Conservation (phyloP, 2,329 filamentous ascomycete species). For the Pestalotiopsis sp. region DNA sequence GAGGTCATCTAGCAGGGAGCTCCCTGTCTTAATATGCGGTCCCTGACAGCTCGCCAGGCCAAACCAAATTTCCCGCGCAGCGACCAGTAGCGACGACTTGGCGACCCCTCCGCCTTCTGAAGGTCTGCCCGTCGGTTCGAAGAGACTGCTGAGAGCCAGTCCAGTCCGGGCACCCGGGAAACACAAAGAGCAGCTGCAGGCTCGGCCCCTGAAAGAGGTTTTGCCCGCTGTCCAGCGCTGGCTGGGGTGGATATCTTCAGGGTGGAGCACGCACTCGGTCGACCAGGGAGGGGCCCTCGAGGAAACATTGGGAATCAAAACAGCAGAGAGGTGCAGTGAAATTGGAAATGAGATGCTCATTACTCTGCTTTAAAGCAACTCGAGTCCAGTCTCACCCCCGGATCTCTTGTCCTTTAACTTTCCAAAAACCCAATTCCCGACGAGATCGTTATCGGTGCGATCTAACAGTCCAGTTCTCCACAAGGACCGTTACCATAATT, state of each 20-base stretch:
- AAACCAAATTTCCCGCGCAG: slow-evolving; percentile 12
- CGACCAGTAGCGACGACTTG: neutral
- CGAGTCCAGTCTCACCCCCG: slow-evolving; percentile 9
- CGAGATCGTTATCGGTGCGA: neutral
- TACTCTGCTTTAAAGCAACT: slow-evolving; percentile 22
- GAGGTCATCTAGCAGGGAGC: slow-evolving; percentile 4
- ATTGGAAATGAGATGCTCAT: slow-evolving; percentile 24
- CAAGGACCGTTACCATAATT: neutral
- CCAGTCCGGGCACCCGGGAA: neutral
- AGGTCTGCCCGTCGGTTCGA: neutral
- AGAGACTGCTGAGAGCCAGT: neutral
- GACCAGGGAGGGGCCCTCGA: slow-evolving; percentile 21
- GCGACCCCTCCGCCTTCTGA: neutral
- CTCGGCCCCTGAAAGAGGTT: slow-evolving; percentile 5
- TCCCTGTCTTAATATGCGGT: slow-evolving; percentile 6
- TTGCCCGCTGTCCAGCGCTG: neutral
- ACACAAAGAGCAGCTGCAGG: neutral
- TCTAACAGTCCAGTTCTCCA: neutral
- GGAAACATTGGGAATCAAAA: slow-evolving; percentile 25
- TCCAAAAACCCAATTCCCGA: neutral
- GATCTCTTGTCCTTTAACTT: neutral
- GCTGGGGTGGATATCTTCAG: slow-evolving; percentile 9
- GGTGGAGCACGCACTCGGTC: slow-evolving; percentile 17
- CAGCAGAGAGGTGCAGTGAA: slow-evolving; percentile 14
- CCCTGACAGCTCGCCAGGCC: slow-evolving; percentile 9